A percentile compares a stretch with the other conserved stretches of the same genome.
Evolutionary conservation across 2,329 filamentous ascomycete species (phyloP).

Genomic region (Cercospora sp.): DNA sequence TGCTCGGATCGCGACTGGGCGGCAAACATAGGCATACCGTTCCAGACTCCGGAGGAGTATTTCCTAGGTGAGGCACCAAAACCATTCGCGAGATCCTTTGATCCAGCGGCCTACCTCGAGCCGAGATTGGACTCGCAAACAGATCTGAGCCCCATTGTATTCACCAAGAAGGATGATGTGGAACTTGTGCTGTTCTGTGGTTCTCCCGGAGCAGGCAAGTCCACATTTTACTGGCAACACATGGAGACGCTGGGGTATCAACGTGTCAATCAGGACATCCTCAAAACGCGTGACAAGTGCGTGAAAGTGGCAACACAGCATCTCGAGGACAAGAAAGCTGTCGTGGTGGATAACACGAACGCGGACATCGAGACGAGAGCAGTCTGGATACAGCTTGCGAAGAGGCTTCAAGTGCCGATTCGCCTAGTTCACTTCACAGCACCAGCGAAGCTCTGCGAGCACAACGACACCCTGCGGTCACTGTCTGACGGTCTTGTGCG

Average conservation of each 20-base stretch:
- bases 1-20: conserved; percentile 73
- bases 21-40: conserved; percentile 76
- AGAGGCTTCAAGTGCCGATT: conserved; percentile 69
- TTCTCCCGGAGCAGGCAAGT: conserved; percentile 87
- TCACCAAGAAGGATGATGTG: conserved; percentile 62
- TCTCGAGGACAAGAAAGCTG: conserved; percentile 62
- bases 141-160: conserved; percentile 38
- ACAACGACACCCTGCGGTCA: conserved; percentile 84
- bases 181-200: conserved; percentile 87
- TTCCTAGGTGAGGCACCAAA: conserved; percentile 70
- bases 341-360: conserved; percentile 95
- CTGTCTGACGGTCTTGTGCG: conserved; percentile 49
- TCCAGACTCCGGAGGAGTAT: conserved; percentile 87
- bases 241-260: conserved; percentile 77
- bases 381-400: conserved; percentile 76
- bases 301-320: conserved; percentile 69
- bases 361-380: conserved; percentile 73
- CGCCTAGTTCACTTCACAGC: conserved; percentile 85
- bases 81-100: conserved; percentile 69
- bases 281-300: conserved; percentile 70
- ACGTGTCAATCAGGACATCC: conserved; percentile 84
- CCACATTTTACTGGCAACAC: conserved; percentile 79
- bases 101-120: conserved; percentile 60
- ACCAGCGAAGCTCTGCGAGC: conserved; percentile 67
- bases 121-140: conserved; percentile 30